Base-by-base conservation (phyloP, 345 rosid species). In the Euclidium syriacum region DNA sequence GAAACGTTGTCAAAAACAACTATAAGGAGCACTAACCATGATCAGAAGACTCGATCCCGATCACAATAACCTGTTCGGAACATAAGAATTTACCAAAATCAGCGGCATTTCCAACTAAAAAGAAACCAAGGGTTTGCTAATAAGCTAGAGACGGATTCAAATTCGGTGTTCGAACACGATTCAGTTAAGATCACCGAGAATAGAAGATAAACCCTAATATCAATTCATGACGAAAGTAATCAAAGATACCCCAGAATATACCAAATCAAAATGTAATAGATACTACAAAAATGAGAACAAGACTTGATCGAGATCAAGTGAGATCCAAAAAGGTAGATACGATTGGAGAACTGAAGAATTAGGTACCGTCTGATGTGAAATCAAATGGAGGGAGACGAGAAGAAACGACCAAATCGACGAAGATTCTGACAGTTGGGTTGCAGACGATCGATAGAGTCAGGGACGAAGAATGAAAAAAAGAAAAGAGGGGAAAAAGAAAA, bases 21-120 rank as follows among this genome's bases (percentile, higher is more conserved):
- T 40, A 47, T 16, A 8, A 18, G 0, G 22, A 53, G 52, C 27
- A 58, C 38, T 49, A 38, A 78, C 79, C 82, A 78, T 73, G 70
- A 62, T 56, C 39, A 56, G 54, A 62, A 62, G 40, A 62, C 35
- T 41, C 26, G 35, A 40, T 44, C 66, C 18, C 26, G 6, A 50
- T 29, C 48, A 33, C 30, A 35, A 22, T n/a, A 32, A 51, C 56
- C 73, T 73, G 57, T 41, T 64, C 41, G 0, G 14, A 52, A n/a
- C 41, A 46, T 12, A 36, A 56, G 33, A 57, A 26, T 19, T 49
- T 20, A 50, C n/a, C 18, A 27, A 20, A 53, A 62, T 62, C 34
- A 70, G 57, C 7, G 12, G 29, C 63, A 70, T 44, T 68, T 20
- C 19, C 8, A 62, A 32, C 60, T 52, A 4, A 32, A 43, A 58